Evolutionary conservation across 2,329 filamentous ascomycete genomes (phyloP).

Genomic region (Passalora sequoiae): DNA sequence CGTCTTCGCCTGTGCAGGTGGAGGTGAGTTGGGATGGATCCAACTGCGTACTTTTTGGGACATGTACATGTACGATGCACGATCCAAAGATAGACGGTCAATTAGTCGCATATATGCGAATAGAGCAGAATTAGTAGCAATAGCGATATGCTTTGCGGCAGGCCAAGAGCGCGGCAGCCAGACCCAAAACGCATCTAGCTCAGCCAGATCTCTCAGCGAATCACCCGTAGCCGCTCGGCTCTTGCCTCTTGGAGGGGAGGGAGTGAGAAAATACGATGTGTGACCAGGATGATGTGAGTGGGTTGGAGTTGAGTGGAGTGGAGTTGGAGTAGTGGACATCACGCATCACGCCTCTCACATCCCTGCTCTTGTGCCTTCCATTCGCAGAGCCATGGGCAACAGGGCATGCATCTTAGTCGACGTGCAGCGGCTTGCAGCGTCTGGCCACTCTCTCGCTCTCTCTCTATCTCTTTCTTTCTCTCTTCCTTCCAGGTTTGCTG

Average conservation of each 20-base stretch:
- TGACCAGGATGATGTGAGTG: slow-evolving; percentile 19
- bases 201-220: slow-evolving; percentile 10
- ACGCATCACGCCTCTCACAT: no score
- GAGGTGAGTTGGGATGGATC: no score
- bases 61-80: neutral
- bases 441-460: no score
- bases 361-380: slow-evolving; percentile 8
- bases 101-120: slow-evolving; percentile 10
- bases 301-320: no score
- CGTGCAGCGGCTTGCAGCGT: slow-evolving; percentile 17
- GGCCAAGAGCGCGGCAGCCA: slow-evolving; percentile 12
- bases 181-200: slow-evolving; percentile 7
- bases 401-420: no score
- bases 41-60: no score
- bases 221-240: slow-evolving; percentile 17
- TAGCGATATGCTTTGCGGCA: neutral
- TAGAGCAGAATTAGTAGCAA: slow-evolving; percentile 9
- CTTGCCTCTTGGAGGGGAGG: no score
- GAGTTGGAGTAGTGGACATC: no score
- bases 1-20: slow-evolving; percentile 15
- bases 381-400: slow-evolving; percentile 15
- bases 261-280: slow-evolving; percentile 9
- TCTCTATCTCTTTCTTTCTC: no score
- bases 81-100: slow-evolving; percentile 17
- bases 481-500: slow-evolving; percentile 14